Percentiles rank a stretch among this genome's conserved stretches.
Evolutionary conservation across 768 basidiomycete species (phyloP).

Genomic region (Auriculariales sp.): DNA sequence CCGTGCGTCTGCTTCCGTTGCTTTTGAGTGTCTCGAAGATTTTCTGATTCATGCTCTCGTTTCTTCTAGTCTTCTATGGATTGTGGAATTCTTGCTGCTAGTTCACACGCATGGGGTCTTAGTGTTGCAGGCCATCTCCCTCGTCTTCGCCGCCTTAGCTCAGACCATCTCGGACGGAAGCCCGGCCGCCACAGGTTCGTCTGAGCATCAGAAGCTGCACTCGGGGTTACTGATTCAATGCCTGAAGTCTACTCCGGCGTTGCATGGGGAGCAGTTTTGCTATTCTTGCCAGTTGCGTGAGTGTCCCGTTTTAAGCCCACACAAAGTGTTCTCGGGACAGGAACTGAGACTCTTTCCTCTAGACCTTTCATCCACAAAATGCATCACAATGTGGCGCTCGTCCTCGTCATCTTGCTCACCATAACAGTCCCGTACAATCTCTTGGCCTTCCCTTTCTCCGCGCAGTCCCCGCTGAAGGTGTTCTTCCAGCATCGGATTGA

Average conservation of each 20-base stretch:
- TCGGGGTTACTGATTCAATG: background rate
- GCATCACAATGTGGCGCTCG: constrained; percentile 22
- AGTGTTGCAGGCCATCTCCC: constrained; percentile 32
- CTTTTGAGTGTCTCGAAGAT: constrained; percentile 5
- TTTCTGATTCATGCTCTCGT: constrained; percentile 10
- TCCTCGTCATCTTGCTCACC: constrained; percentile 27
- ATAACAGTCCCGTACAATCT: constrained; percentile 26
- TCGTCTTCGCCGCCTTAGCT: constrained; percentile 30
- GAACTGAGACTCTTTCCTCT: no score
- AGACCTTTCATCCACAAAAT: constrained; percentile 50
- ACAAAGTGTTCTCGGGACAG: no score
- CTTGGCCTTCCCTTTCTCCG: constrained; percentile 47
- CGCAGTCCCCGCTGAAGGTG: constrained; percentile 46
- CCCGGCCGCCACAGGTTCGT: constrained; percentile 32
- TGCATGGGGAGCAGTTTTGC: constrained; percentile 31
- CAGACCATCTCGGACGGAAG: constrained; percentile 56
- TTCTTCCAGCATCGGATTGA: constrained; percentile 53
- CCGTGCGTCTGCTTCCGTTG: background rate
- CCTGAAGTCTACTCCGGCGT: constrained; percentile 34
- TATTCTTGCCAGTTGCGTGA: constrained; percentile 43
- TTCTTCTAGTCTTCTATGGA: constrained; percentile 32
- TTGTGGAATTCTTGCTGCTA: constrained; percentile 38
- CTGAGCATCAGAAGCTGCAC: background rate
- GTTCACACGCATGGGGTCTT: constrained; percentile 41
- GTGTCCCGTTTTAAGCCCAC: no score